A percentile compares a stretch with the other conserved stretches of the same genome.
Evolutionary conservation across 2,329 filamentous ascomycete species (phyloP).

Genomic region (Neofusicoccum cordaticola): DNA sequence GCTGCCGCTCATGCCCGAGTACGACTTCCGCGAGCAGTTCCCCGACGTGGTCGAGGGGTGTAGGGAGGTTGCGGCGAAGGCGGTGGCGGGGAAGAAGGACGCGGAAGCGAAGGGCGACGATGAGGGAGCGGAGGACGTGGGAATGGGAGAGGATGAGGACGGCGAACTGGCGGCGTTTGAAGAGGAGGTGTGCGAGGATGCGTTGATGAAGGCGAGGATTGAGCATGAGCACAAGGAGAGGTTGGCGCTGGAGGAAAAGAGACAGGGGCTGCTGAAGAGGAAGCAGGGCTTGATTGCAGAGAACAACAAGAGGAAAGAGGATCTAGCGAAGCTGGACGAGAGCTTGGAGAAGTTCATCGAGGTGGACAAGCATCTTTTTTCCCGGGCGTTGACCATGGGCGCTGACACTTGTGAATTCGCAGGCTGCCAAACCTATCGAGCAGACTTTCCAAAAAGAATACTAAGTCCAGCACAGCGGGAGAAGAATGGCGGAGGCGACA

Average conservation of each 20-base stretch:
- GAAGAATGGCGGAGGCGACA: neutral
- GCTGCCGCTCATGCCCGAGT: constrained; percentile 77
- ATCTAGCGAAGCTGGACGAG: constrained; percentile 84
- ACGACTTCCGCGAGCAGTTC: constrained; percentile 74
- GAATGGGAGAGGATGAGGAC: constrained; percentile 81
- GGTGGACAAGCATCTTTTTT: constrained; percentile 48
- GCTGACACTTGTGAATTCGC: constrained; percentile 12
- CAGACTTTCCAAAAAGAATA: constrained; percentile 77
- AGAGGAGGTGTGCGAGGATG: constrained; percentile 78
- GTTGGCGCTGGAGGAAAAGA: constrained; percentile 78
- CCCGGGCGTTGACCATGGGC: neutral
- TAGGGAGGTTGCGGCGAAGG: constrained; percentile 28
- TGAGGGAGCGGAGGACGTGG: constrained; percentile 80
- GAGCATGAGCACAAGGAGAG: constrained; percentile 85
- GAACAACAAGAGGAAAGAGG: constrained; percentile 92
- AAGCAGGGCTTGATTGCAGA: constrained; percentile 68
- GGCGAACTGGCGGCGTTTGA: constrained; percentile 82
- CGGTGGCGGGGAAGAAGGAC: constrained; percentile 50
- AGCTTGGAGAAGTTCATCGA: constrained; percentile 94
- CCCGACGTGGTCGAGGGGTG: constrained; percentile 57
- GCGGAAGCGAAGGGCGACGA: constrained; percentile 81
- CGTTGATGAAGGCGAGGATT: constrained; percentile 85
- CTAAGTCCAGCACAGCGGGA: constrained; percentile 15
- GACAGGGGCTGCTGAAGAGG: constrained; percentile 61
- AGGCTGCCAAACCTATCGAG: constrained; percentile 86